Conservation (phyloP, 2,329 filamentous ascomycete genomes). For the Venturiaceae sp. region DNA sequence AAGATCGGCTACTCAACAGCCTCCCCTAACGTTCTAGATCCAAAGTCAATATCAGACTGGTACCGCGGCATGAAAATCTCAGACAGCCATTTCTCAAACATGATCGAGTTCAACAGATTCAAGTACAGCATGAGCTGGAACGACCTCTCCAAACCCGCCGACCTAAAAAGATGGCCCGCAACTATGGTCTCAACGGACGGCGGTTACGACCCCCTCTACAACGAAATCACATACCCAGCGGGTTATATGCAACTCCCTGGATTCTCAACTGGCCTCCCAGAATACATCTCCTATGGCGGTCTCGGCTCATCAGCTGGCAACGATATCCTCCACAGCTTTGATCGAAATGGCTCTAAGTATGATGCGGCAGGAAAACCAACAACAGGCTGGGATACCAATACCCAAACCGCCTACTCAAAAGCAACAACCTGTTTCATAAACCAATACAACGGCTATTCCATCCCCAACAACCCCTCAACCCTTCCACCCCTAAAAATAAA, state of each 20-base stretch:
- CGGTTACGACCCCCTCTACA: constrained; percentile 54
- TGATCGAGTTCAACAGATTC: neutral
- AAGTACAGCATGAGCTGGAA: constrained; percentile 41
- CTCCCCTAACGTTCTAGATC: constrained; percentile 51
- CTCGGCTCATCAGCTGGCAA: constrained; percentile 60
- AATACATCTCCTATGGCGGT: constrained; percentile 59
- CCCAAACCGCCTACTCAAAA: constrained; percentile 47
- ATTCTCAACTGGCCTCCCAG: constrained; percentile 52
- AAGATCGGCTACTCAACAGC: constrained; percentile 58
- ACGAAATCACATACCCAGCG: constrained; percentile 59
- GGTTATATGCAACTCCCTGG: constrained; percentile 61
- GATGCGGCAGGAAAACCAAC: constrained; percentile 53
- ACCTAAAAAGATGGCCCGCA: constrained; percentile 51
- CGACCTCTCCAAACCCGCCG: constrained; percentile 48
- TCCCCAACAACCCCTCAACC: constrained; percentile 41
- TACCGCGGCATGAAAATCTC: neutral
- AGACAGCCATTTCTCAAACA: neutral
- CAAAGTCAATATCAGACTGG: constrained; percentile 33
- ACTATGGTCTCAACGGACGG: constrained; percentile 48
- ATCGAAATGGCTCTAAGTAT: constrained; percentile 54
- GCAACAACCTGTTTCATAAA: constrained; percentile 56
- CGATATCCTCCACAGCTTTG: constrained; percentile 61
- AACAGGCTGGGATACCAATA: constrained; percentile 61
- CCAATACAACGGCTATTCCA: constrained; percentile 53
- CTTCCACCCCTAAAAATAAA: constrained; percentile 41